A percentile compares a stretch with the other conserved stretches of the same genome.
Conservation (phyloP, 2,329 filamentous ascomycete genomes). For the Dendrostoma leiphaemia region DNA sequence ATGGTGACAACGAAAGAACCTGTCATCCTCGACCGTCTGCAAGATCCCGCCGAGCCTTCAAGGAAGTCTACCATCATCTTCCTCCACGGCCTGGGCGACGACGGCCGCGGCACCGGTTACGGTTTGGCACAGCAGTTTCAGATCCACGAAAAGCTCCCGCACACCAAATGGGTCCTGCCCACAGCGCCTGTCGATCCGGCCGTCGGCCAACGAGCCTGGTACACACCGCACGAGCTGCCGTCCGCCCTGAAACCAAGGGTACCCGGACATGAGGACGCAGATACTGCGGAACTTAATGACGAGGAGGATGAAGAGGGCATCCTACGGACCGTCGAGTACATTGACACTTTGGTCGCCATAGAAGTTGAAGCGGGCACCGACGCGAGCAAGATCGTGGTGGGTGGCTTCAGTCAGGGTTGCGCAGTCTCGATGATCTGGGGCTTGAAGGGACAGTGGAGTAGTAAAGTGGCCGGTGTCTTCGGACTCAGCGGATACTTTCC, state of each 20-base stretch:
- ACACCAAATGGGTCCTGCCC: conserved; percentile 10
- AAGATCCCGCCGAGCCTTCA: conserved; percentile 1
- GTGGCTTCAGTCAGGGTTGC: conserved; percentile 12
- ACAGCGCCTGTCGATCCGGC: conserved; percentile 2
- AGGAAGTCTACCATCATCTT: conserved; percentile 10
- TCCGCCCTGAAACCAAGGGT: conserved; percentile 2
- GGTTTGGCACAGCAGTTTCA: conserved; percentile 15
- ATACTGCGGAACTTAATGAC: neutral
- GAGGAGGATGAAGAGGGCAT: conserved; percentile 7
- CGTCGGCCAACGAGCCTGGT: conserved; percentile 13
- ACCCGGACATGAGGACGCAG: neutral
- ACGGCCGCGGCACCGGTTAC: conserved; percentile 12
- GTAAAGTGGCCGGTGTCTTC: conserved; percentile 10
- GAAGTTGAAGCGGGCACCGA: conserved; percentile 5
- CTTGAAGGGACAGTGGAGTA: conserved; percentile 1
- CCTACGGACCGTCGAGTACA: conserved; percentile 4
- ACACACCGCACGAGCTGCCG: conserved; percentile 7
- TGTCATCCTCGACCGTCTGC: conserved; percentile 7
- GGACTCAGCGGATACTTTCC: conserved; percentile 13
- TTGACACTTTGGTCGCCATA: conserved; percentile 3
- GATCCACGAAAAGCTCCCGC: conserved; percentile 6
- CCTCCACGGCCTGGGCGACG: conserved; percentile 15
- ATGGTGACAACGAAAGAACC: conserved; percentile 6
- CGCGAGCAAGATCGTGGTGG: conserved; percentile 10
- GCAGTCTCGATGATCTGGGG: conserved; percentile 14